Evolutionary conservation across 208 protist genomes (phyloP).

Genomic region (Naegleria gruberi): DNA sequence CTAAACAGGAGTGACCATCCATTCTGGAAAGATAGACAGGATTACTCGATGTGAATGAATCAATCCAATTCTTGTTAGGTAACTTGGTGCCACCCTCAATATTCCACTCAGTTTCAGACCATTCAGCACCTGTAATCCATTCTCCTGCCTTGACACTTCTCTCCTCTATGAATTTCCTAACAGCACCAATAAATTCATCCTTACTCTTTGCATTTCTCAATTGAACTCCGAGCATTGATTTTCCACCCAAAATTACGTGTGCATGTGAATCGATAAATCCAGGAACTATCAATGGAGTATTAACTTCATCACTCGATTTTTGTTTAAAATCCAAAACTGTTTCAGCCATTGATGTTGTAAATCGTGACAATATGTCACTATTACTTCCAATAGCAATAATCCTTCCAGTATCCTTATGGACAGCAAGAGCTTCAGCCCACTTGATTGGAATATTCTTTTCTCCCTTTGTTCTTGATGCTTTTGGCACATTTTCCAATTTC

Average conservation of each 20-base stretch:
- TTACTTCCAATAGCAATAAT: slow-evolving; percentile 45
- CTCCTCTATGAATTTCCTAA: slow-evolving; percentile 27
- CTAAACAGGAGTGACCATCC: slow-evolving; percentile 50
- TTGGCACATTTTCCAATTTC: not conserved
- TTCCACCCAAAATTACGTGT: slow-evolving; percentile 52
- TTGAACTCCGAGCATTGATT: slow-evolving; percentile 33
- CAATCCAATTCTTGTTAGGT: slow-evolving; percentile 52
- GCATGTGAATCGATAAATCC: slow-evolving; percentile 59
- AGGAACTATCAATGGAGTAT: slow-evolving; percentile 40
- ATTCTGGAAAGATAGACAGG: slow-evolving; percentile 52
- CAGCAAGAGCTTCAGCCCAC: slow-evolving; percentile 35
- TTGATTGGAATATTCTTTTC: not conserved
- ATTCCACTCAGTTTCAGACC: slow-evolving; percentile 44
- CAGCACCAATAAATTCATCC: slow-evolving; percentile 37
- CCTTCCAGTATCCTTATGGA: slow-evolving; percentile 43
- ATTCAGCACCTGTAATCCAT: slow-evolving; percentile 49
- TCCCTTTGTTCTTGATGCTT: not conserved
- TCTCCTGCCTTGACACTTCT: slow-evolving; percentile 31
- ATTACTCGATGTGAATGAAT: slow-evolving; percentile 41
- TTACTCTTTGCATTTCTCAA: slow-evolving; percentile 33
- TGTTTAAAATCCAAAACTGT: not conserved
- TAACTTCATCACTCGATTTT: slow-evolving; percentile 33
- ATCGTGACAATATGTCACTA: slow-evolving; percentile 29
- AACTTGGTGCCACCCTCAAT: slow-evolving; percentile 35
- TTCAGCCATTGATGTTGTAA: slow-evolving; percentile 7